Evolutionary conservation across 2,329 filamentous ascomycete species (phyloP), one percentile per base, ranked within the genome.

Genomic region (Drechmeria coniospora): DNA sequence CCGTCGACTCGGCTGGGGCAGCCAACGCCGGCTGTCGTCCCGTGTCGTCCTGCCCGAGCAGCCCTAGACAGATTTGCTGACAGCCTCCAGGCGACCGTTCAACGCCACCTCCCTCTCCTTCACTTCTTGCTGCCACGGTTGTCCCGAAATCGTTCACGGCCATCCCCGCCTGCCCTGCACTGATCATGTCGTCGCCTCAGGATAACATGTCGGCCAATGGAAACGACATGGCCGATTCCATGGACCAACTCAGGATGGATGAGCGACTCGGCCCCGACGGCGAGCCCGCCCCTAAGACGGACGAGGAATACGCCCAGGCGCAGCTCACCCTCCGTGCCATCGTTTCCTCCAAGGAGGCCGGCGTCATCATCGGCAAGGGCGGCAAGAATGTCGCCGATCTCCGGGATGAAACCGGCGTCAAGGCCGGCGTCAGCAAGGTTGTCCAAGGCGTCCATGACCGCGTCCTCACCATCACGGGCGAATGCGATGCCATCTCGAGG

Each of bases 381-480:
- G 90, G 90, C 50, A 93, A 95, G 68, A 95, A 98, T 48, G 90
- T 98, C 30, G 90, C 90, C 26, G 87, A 95, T 49, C 69, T 98
- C 37, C 79, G 90, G 50, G 87, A 98, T 46, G 87, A 95, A 61
- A 98, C 90, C 40, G 90, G 87, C 34, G 90, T 98, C 45, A 93
- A 92, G 60, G 90, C 90, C 35, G 90, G 90, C 40, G 90, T 98
- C 39, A 94, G 86, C 71, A 98, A 98, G 65, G 90, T 95, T 29
- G 90, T 98, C 25, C 84, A 87, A 41, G 87, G 90, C 41, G 90
- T 98, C 32, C 87, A 94, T 47, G 90, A 98, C 56, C 84, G 90
- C 40, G 90, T 98, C 40, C 65, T 98, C 43, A 94, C 90, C 36
- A 92, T 98, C 46, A 92, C 84, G 28, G 90, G 90, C 39, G 72